These are phyloP conservation scores for Botrytis fabae DNA, from an alignment of 2,329 filamentous ascomycete species.

Conservation along the genomic window DNA sequence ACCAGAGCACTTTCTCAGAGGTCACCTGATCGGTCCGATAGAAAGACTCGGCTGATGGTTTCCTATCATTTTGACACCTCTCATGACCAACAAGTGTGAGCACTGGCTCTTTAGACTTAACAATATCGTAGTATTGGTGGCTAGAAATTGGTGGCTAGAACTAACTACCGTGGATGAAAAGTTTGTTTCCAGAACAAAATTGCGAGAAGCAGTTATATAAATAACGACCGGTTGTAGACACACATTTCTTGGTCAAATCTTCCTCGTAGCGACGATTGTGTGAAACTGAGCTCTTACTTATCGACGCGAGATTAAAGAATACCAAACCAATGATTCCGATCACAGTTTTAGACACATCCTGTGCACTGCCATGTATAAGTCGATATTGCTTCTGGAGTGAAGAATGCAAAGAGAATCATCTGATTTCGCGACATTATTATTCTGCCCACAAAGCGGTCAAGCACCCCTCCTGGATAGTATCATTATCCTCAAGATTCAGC, in stretches of 20 bases:
- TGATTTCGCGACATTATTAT: not conserved
- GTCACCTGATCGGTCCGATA: slow-evolving; percentile 14
- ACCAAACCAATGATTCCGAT: not conserved
- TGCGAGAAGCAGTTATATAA: not conserved
- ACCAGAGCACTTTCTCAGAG: not conserved
- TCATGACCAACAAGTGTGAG: slow-evolving; percentile 13
- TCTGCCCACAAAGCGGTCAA: slow-evolving; percentile 17
- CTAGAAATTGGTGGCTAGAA: not conserved
- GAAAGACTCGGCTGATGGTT: slow-evolving; percentile 10
- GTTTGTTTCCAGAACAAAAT: not conserved
- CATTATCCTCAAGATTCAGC: slow-evolving; percentile 1
- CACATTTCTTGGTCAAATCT: not conserved
- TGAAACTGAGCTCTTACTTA: not conserved
- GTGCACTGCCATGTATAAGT: not conserved
- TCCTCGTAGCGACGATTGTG: not conserved
- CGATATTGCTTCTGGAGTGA: not conserved
- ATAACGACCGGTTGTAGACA: not conserved
- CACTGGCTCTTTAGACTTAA: slow-evolving; percentile 17
- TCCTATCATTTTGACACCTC: slow-evolving; percentile 9
- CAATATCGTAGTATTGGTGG: not conserved
- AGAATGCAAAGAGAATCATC: not conserved
- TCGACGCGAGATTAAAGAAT: not conserved
- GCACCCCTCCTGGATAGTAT: not conserved
- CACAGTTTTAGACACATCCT: not conserved
- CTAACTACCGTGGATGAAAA: not conserved